These are phyloP conservation scores for Astrothelium subdiscretum DNA, from an alignment of 495 filamentous ascomycete species.

Conservation along the genomic window DNA sequence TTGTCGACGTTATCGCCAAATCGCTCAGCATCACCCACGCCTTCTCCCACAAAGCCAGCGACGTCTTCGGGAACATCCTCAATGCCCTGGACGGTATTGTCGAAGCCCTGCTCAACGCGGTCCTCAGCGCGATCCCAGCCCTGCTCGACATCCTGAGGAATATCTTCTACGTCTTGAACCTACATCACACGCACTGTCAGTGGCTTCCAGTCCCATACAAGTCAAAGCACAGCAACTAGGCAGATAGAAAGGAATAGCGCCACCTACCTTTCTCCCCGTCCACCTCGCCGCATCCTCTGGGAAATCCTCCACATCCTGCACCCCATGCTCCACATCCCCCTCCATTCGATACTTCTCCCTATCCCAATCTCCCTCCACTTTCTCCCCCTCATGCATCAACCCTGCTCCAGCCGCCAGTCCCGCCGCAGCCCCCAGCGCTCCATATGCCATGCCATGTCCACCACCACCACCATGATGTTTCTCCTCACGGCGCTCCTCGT, in stretches of 20 bases:
- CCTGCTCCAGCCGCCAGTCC: conserved; percentile 47
- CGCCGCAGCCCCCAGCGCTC: conserved; percentile 43
- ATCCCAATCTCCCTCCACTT: conserved; percentile 29
- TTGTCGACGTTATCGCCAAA: conserved; percentile 30
- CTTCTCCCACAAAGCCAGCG: conserved; percentile 28
- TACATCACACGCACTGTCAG: conserved; percentile 2
- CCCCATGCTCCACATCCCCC: conserved; percentile 6
- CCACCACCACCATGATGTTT: conserved; percentile 32
- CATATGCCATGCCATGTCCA: conserved; percentile 37
- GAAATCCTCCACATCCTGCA: conserved; percentile 27
- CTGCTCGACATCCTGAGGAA: conserved; percentile 25
- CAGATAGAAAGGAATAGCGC: neutral
- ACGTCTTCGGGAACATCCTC: conserved; percentile 31
- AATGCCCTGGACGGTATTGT: conserved; percentile 25
- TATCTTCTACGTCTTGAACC: conserved; percentile 29
- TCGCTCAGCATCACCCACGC: conserved; percentile 30
- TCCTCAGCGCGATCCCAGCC: conserved; percentile 23
- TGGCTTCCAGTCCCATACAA: neutral
- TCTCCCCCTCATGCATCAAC: conserved; percentile 36
- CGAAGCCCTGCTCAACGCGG: conserved; percentile 23
- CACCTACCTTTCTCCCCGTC: conserved; percentile 28
- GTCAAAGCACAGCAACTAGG: neutral
- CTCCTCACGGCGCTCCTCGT: conserved; percentile 13
- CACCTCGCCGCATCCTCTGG: conserved; percentile 32
- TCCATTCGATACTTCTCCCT: conserved; percentile 25